phyloP scores from a whole-genome alignment of 176 grass and related monocot species.

The Eremochloa ophiuroides region DNA sequence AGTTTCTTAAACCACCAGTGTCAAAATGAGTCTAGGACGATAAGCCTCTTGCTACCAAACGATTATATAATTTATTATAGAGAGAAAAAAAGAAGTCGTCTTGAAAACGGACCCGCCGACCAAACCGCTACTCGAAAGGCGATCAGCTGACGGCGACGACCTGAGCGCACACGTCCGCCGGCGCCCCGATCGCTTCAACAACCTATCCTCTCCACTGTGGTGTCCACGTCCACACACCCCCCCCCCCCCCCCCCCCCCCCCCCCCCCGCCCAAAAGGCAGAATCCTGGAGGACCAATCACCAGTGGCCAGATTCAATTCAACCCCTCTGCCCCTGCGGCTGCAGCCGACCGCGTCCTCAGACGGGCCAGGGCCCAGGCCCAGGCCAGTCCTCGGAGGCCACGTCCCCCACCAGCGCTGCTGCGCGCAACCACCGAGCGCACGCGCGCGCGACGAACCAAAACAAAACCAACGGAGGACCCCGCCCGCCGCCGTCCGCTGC shows the following conservation, averaged over 20 bases:
- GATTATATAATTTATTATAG: neutral
- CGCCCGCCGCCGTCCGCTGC: neutral
- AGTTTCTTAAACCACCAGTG: neutral
- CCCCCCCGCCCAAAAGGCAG: no score
- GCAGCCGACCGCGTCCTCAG: neutral
- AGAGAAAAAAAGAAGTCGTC: no score
- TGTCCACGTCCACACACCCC: no score
- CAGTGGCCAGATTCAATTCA: neutral
- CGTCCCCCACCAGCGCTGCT: neutral
- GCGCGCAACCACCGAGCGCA: conserved; percentile 13
- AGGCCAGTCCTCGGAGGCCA: neutral
- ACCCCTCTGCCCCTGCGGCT: neutral
- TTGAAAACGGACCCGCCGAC: neutral
- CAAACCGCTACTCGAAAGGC: neutral
- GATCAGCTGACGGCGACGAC: neutral
- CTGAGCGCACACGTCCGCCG: neutral
- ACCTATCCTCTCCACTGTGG: neutral
- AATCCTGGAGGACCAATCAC: no score
- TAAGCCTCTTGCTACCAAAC: neutral
- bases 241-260: no score
- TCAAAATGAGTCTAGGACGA: neutral
- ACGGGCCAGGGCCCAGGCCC: neutral
- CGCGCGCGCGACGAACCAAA: neutral
- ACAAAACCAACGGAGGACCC: neutral
- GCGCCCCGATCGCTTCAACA: neutral